Conservation (phyloP, 345 rosid species). For the Citrus sp. region DNA sequence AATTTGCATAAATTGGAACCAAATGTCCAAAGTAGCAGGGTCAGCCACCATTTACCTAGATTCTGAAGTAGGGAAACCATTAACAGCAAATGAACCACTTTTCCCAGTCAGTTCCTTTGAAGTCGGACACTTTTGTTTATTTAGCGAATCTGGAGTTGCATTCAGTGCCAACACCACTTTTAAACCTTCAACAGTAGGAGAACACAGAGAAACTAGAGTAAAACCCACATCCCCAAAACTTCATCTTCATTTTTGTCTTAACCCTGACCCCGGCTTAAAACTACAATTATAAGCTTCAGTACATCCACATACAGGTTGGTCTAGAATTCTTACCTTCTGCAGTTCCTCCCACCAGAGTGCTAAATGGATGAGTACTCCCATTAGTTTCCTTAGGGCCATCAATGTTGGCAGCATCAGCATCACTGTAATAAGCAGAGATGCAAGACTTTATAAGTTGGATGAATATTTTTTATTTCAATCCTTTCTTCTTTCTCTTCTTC, state of each 20-base stretch:
- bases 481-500: not conserved
- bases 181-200: not conserved
- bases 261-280: not conserved
- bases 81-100: conserved; percentile 30
- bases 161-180: conserved; percentile 28
- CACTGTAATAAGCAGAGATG: conserved; percentile 16
- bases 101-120: conserved; percentile 34
- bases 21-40: not conserved
- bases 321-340: conserved; percentile 21
- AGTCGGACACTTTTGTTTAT: conserved; percentile 25
- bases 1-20: not conserved
- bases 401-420: conserved; percentile 14
- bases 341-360: not conserved
- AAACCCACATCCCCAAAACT: not conserved
- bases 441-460: not conserved
- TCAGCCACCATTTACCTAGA: conserved; percentile 37
- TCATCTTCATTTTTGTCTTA: not conserved
- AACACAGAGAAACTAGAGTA: not conserved
- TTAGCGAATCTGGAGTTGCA: conserved; percentile 37
- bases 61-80: conserved; percentile 51
- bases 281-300: not conserved
- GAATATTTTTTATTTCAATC: not conserved
- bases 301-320: not conserved
- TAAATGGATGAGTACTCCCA: conserved; percentile 14
- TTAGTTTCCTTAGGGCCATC: conserved; percentile 18